Evolutionary conservation across 768 basidiomycete species (phyloP).

Genomic region (Mycena leptocephala): DNA sequence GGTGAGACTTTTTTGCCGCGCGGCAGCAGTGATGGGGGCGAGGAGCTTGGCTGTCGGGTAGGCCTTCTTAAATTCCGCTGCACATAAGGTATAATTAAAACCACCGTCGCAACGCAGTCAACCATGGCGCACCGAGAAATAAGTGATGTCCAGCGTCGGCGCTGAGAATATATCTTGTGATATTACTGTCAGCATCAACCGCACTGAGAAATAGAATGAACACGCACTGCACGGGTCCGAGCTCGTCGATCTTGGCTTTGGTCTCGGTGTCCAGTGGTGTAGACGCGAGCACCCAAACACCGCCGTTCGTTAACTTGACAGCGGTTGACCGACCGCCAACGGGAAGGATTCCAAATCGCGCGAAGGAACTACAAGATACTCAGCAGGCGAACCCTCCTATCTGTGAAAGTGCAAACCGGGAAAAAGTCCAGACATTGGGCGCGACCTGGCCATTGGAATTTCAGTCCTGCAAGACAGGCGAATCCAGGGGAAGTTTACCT

Average conservation of each 20-base stretch:
- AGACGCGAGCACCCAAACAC: slow-evolving; percentile 88
- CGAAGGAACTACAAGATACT: slow-evolving; percentile 78
- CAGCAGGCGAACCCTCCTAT: too few relatives aligned
- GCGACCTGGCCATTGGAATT: too few relatives aligned
- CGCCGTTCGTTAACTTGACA: slow-evolving; percentile 76
- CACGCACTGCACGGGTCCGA: slow-evolving; percentile 82
- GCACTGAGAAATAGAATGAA: background rate
- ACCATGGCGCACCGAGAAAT: slow-evolving; percentile 65
- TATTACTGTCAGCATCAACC: background rate
- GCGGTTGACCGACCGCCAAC: slow-evolving; percentile 91
- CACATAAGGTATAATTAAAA: slow-evolving; percentile 14
- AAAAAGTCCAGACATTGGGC: too few relatives aligned
- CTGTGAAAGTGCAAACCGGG: too few relatives aligned
- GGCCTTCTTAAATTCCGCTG: slow-evolving; percentile 66
- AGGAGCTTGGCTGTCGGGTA: slow-evolving; percentile 83
- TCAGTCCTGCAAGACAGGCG: too few relatives aligned
- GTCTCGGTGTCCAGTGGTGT: slow-evolving; percentile 80
- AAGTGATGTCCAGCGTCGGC: slow-evolving; percentile 74
- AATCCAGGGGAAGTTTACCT: too few relatives aligned
- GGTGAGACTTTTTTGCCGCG: slow-evolving; percentile 66
- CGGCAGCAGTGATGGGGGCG: slow-evolving; percentile 72
- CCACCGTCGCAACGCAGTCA: slow-evolving; percentile 8
- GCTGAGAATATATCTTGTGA: slow-evolving; percentile 70
- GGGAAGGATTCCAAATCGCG: slow-evolving; percentile 77
- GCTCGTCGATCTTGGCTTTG: slow-evolving; percentile 70